Evolutionary conservation across 1,284 basidiomycete genomes (phyloP).

Genomic region (Volvariella volvacea): DNA sequence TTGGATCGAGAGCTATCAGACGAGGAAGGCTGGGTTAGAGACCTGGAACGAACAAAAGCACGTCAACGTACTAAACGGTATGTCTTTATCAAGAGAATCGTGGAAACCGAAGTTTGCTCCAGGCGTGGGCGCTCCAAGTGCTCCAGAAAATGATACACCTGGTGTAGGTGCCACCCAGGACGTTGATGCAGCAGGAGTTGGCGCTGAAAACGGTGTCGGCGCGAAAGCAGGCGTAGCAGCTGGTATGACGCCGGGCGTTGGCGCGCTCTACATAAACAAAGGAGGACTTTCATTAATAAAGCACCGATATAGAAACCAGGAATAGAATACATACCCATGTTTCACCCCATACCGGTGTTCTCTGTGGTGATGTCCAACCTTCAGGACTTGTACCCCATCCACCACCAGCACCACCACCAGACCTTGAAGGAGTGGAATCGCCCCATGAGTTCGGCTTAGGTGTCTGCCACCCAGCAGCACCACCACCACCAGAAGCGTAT

Average conservation of each 20-base stretch:
- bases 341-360: constrained; percentile 11
- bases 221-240: constrained; percentile 39
- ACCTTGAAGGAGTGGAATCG: constrained; percentile 26
- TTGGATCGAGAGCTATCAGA: constrained; percentile 22
- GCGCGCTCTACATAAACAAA: constrained; percentile 34
- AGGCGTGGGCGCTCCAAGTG: constrained; percentile 31
- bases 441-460: constrained; percentile 31
- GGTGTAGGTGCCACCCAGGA: constrained; percentile 9
- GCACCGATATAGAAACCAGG: constrained; percentile 9
- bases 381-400: constrained; percentile 2
- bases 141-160: constrained; percentile 8
- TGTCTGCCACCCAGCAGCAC: constrained; percentile 22
- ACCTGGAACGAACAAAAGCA: constrained; percentile 1
- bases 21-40: constrained; percentile 2
- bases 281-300: background rate
- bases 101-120: constrained; percentile 18
- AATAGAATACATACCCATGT: constrained; percentile 21
- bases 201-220: background rate
- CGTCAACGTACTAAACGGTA: constrained; percentile 11
- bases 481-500: constrained; percentile 20
- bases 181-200: constrained; percentile 5
- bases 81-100: constrained; percentile 9
- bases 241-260: constrained; percentile 48
- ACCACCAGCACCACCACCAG: no score
- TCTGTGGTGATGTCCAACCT: background rate